Conservation (phyloP, 352 stramenopile genomes). For the Phytopythium kandeliae region DNA sequence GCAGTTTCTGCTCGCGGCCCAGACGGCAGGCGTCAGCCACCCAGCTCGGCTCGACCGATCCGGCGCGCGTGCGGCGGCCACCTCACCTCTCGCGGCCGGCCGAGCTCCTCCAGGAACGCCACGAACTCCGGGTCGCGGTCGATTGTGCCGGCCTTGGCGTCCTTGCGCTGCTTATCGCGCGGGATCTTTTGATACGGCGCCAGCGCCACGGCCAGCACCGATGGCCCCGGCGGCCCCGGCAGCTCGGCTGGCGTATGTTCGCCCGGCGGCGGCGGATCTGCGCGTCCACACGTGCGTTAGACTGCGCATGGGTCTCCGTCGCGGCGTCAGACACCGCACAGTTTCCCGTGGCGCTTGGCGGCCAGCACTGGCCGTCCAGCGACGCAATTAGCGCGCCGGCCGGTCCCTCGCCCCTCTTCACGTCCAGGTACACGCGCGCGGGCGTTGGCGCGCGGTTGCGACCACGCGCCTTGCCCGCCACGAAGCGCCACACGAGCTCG, state of each 20-base stretch:
- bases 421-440: constrained; percentile 63
- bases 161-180: constrained; percentile 73
- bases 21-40: neutral
- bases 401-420: constrained; percentile 56
- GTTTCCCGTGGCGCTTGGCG: constrained; percentile 7
- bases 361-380: constrained; percentile 44
- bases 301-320: no score
- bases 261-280: no score
- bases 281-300: no score
- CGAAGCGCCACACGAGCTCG: constrained; percentile 59
- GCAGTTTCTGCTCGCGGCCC: constrained; percentile 44
- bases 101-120: constrained; percentile 65
- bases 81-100: constrained; percentile 60
- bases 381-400: constrained; percentile 41
- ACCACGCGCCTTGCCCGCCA: constrained; percentile 38
- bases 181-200: constrained; percentile 78
- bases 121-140: constrained; percentile 69
- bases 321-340: no score
- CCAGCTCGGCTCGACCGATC: neutral
- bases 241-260: no score
- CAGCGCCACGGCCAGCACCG: constrained; percentile 55
- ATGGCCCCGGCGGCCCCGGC: constrained; percentile 1
- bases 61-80: no score
- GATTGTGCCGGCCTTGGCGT: constrained; percentile 70
- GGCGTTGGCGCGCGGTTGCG: constrained; percentile 50